These are phyloP conservation scores for Claviceps arundinis DNA, from an alignment of 2,329 filamentous ascomycete genomes.

Conservation along the genomic window DNA sequence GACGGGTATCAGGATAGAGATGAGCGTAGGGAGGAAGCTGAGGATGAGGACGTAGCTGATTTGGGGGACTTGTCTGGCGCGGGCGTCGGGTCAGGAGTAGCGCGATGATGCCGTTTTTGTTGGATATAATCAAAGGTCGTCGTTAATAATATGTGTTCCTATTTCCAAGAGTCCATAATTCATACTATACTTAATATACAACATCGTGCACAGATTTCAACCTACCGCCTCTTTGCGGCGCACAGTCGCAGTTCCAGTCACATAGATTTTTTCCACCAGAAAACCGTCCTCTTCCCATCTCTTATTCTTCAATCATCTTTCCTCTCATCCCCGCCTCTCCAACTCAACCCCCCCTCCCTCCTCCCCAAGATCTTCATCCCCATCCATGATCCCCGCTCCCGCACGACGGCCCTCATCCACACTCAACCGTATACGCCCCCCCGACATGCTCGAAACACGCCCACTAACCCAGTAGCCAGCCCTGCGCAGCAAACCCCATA, in stretches of 20 bases:
- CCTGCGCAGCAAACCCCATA: slow-evolving; percentile 46
- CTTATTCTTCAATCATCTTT: not conserved
- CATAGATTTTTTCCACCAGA: too few relatives aligned
- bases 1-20: slow-evolving; percentile 8
- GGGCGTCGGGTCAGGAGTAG: not conserved
- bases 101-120: not conserved
- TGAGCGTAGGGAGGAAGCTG: not conserved
- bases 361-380: slow-evolving; percentile 27
- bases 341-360: slow-evolving; percentile 32
- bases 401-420: slow-evolving; percentile 29
- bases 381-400: slow-evolving; percentile 31
- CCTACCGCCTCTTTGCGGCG: too few relatives aligned
- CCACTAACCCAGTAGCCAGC: slow-evolving; percentile 46
- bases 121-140: not conserved
- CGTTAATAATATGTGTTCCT: too few relatives aligned
- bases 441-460: slow-evolving; percentile 36
- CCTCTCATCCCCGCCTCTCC: slow-evolving; percentile 20
- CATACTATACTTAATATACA: too few relatives aligned
- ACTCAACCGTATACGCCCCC: slow-evolving; percentile 43
- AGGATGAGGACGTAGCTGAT: slow-evolving; percentile 23
- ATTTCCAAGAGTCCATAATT: too few relatives aligned
- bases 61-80: slow-evolving; percentile 15
- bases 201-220: too few relatives aligned
- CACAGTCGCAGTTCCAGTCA: too few relatives aligned
- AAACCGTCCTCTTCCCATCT: too few relatives aligned